Percentiles rank a stretch among this genome's conserved stretches.
Evolutionary conservation across 345 rosid genomes (phyloP).

Genomic region (Bretschneidera sinensis): DNA sequence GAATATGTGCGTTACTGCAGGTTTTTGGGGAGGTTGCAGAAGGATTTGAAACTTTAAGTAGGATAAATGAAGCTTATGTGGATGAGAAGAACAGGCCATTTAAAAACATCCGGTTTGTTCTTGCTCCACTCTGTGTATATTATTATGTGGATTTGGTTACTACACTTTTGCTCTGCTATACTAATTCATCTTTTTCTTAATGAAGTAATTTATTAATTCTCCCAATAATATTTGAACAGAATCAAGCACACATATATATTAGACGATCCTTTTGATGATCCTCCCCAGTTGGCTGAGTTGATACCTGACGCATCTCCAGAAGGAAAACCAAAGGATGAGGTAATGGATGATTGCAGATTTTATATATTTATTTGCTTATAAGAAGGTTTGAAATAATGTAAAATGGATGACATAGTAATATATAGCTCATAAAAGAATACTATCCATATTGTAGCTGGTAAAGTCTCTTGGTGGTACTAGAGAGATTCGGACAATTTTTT

Average conservation of each 20-base stretch:
- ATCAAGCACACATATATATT: slow-evolving; percentile 75
- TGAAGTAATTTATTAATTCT: slow-evolving; percentile 1
- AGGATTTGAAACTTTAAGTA: slow-evolving; percentile 74
- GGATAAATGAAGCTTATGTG: slow-evolving; percentile 88
- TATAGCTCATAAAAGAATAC: not conserved
- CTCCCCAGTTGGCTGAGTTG: slow-evolving; percentile 60
- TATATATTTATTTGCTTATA: not conserved
- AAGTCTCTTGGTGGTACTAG: no score
- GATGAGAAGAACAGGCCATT: slow-evolving; percentile 76
- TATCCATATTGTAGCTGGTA: not conserved
- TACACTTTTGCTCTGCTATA: not conserved
- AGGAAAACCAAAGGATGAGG: slow-evolving; percentile 95
- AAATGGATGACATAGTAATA: not conserved
- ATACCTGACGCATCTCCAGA: slow-evolving; percentile 89
- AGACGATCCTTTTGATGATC: slow-evolving; percentile 95
- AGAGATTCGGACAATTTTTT: no score
- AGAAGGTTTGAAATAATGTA: slow-evolving; percentile 4
- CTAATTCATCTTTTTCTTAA: slow-evolving; percentile 2
- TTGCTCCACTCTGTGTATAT: slow-evolving; percentile 5
- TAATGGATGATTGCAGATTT: slow-evolving; percentile 16
- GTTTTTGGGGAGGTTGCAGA: slow-evolving; percentile 95
- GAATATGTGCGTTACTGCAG: slow-evolving; percentile 27
- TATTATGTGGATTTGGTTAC: not conserved
- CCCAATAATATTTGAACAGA: slow-evolving; percentile 31
- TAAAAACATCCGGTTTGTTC: slow-evolving; percentile 63